phyloP scores from a whole-genome alignment of 2,329 filamentous ascomycete species.

The Triangularia verruculosa region DNA sequence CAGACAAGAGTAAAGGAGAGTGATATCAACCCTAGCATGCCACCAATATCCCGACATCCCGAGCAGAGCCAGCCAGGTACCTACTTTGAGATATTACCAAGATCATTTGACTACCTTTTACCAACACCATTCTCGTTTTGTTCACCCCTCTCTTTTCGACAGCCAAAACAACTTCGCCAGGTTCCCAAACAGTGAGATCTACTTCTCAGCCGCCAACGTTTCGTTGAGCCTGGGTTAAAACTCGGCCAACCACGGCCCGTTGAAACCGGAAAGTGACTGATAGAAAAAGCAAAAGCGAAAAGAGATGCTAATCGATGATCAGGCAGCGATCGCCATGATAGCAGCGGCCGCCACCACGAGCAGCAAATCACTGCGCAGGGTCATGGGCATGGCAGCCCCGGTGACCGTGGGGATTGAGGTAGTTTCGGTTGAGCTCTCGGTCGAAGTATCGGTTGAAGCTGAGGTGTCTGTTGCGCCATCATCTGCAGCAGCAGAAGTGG shows the following conservation, averaged over 20 bases:
- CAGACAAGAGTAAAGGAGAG: neutral
- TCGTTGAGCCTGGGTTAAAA: too few relatives aligned
- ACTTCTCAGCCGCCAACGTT: neutral
- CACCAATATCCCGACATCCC: neutral
- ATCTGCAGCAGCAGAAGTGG: neutral
- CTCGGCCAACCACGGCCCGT: neutral
- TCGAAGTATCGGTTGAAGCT: neutral
- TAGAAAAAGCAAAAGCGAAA: neutral
- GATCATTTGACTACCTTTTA: neutral
- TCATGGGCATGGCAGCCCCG: neutral
- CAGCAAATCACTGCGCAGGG: neutral
- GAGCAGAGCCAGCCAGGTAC: too few relatives aligned
- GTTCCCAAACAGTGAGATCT: neutral
- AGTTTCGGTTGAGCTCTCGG: neutral
- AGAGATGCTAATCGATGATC: neutral
- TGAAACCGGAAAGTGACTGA: neutral
- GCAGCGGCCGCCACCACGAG: neutral
- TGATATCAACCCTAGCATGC: neutral
- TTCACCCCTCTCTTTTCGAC: neutral
- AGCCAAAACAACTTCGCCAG: neutral
- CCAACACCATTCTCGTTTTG: neutral
- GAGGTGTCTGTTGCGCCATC: neutral
- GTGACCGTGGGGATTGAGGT: neutral
- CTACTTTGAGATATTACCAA: neutral
- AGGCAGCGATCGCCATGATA: neutral